Evolutionary conservation across 306 rosid species (phyloP).

Genomic region (Parietaria judaica): DNA sequence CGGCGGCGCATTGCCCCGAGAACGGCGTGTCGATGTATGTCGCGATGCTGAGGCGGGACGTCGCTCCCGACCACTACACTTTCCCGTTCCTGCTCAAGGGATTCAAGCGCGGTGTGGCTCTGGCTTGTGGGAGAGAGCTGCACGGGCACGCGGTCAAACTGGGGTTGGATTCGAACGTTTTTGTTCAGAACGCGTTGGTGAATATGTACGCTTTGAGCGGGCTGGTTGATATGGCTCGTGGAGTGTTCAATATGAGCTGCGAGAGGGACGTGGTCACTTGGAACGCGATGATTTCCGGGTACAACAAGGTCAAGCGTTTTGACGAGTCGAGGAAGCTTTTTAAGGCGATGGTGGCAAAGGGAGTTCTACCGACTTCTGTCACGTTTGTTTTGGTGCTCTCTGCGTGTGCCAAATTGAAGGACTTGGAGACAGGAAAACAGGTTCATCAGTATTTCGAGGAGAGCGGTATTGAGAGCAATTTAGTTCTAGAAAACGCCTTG

Average conservation of each 20-base stretch:
- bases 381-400: slow-evolving; percentile 67
- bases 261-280: slow-evolving; percentile 65
- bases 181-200: slow-evolving; percentile 62
- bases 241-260: slow-evolving; percentile 41
- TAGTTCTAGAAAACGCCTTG: slow-evolving; percentile 62
- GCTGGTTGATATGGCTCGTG: slow-evolving; percentile 46
- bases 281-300: slow-evolving; percentile 74
- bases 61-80: slow-evolving; percentile 57
- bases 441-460: slow-evolving; percentile 34
- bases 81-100: slow-evolving; percentile 79
- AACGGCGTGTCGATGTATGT: slow-evolving; percentile 51
- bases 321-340: slow-evolving; percentile 60
- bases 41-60: slow-evolving; percentile 39
- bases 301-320: slow-evolving; percentile 50
- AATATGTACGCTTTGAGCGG: slow-evolving; percentile 52
- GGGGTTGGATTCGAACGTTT: slow-evolving; percentile 56
- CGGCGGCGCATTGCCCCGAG: slow-evolving; percentile 35
- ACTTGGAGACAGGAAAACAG: slow-evolving; percentile 53
- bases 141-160: slow-evolving; percentile 57
- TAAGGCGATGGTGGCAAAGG: slow-evolving; percentile 44
- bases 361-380: slow-evolving; percentile 58
- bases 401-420: slow-evolving; percentile 73
- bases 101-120: slow-evolving; percentile 26
- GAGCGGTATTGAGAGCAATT: slow-evolving; percentile 36
- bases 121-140: slow-evolving; percentile 43